phyloP scores from a whole-genome alignment of 495 filamentous ascomycete species.

The Letharia lupina region DNA sequence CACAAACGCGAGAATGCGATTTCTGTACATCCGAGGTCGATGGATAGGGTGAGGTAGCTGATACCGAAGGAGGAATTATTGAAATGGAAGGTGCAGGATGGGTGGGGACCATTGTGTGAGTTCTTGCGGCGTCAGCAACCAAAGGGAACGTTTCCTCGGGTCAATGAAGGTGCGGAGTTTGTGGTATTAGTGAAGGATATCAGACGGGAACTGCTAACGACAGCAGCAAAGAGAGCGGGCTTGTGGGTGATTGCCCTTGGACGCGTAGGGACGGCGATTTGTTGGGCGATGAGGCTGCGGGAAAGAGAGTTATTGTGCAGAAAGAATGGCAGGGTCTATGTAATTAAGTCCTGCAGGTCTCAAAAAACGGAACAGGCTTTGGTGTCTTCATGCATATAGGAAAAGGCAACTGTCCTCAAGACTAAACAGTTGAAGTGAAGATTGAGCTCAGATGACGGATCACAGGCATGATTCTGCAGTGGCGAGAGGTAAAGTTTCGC shows the following conservation, averaged over 20 bases:
- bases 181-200: neutral
- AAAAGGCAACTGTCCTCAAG: too few species aligned
- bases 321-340: too few species aligned
- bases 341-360: too few species aligned
- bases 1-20: neutral
- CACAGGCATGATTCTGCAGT: too few species aligned
- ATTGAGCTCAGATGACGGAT: too few species aligned
- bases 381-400: too few species aligned
- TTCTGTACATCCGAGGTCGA: neutral
- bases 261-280: neutral
- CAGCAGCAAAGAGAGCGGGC: neutral
- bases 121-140: neutral
- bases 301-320: neutral
- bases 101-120: neutral
- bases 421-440: too few species aligned
- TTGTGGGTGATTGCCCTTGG: neutral
- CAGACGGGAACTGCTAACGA: neutral
- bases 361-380: too few species aligned
- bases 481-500: too few species aligned
- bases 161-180: neutral
- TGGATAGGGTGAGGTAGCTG: neutral
- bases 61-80: neutral
- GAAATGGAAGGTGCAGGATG: neutral
- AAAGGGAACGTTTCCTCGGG: neutral
- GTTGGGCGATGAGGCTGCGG: neutral